Evolutionary conservation across 306 rosid species (phyloP), one percentile per base, ranked within the genome.

Genomic region (Hylodesmum podocarpum): DNA sequence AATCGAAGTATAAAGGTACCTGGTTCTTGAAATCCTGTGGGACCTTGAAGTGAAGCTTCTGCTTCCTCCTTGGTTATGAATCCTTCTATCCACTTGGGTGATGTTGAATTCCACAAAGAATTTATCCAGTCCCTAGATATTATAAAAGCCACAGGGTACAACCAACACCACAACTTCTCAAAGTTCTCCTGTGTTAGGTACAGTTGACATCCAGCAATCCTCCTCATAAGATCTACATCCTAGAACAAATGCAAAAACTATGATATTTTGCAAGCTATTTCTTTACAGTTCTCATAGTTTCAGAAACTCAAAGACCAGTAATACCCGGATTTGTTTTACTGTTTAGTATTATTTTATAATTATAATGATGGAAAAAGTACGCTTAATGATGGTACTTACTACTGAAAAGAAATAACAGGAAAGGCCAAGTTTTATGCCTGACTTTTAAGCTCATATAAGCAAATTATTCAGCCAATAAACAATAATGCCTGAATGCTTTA

Each of bases 21-120:
- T 0, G 96, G 96, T 75, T 89, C 96, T 80, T 94, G 96, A 73
- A 91, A 84, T 57, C 98, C 96, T 66, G 84, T 80, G 0, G 96
- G 83, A 66, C 96, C 93, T 86, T 83, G 96, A 82, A 95, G 97
- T 33, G 98, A 89, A 73, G 85, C 81, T 77, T 95, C 97, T 28
- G 98, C 93, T 72, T 95, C 98, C 77, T 95, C 97, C 82, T 90
- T 95, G 9, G 97, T 95, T 69, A 95, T 81, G 79, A 95, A 95
- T 69, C 98, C 98, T 84, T 95, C 98, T 63, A 95, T 90, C 98
- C 98, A 95, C 83, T 84, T 90, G 12, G 98, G 97, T 15, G 95
- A 82, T 29, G 84, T 73, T 41, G 97, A 90, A 77, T 88, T 90
- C 98, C 98, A 95, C 69, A 90, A 74, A 67, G 93, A 81, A 72